Percentiles rank a stretch among this genome's conserved stretches.
phyloP scores from a whole-genome alignment of 2,329 filamentous ascomycete species.

The Colletotrichum sp. region DNA sequence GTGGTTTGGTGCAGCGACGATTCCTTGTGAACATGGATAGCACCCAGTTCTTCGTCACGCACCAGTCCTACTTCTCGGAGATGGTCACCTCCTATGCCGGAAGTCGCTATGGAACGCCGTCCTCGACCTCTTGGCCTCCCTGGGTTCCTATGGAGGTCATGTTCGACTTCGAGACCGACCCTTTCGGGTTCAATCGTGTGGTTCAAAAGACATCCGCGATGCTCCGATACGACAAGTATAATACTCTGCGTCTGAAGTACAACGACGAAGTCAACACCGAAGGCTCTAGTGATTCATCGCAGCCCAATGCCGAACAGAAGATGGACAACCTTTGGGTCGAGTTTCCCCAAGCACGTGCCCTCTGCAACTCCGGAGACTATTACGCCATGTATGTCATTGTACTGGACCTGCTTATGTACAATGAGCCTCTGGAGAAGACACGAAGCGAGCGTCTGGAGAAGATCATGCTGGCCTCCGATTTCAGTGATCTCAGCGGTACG shows the following conservation, averaged over 20 bases:
- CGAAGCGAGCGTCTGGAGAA: constrained; percentile 93
- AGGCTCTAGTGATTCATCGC: constrained; percentile 54
- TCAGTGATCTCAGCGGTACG: constrained; percentile 92
- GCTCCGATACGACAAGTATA: constrained; percentile 97
- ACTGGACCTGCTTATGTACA: constrained; percentile 93
- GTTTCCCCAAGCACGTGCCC: constrained; percentile 90
- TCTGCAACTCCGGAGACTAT: constrained; percentile 97
- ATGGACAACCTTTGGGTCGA: constrained; percentile 98
- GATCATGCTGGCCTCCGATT: constrained; percentile 98
- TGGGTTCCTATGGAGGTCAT: constrained; percentile 99
- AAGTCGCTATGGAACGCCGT: constrained; percentile 86
- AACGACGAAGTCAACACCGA: constrained; percentile 87
- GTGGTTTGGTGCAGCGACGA: constrained; percentile 90
- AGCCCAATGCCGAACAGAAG: constrained; percentile 71
- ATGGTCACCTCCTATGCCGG: constrained; percentile 93
- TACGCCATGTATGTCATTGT: constrained; percentile 99
- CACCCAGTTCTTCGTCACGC: constrained; percentile 96
- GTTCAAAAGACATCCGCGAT: constrained; percentile 96
- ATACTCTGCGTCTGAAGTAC: constrained; percentile 94
- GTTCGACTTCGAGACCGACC: constrained; percentile 93
- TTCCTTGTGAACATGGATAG: constrained; percentile 97
- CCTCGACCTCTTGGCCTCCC: constrained; percentile 90
- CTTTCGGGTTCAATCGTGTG: constrained; percentile 96
- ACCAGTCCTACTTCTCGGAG: constrained; percentile 86
- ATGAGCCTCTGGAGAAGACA: constrained; percentile 96